Base-by-base conservation (phyloP, 306 rosid species). In the Quercus parvula region DNA sequence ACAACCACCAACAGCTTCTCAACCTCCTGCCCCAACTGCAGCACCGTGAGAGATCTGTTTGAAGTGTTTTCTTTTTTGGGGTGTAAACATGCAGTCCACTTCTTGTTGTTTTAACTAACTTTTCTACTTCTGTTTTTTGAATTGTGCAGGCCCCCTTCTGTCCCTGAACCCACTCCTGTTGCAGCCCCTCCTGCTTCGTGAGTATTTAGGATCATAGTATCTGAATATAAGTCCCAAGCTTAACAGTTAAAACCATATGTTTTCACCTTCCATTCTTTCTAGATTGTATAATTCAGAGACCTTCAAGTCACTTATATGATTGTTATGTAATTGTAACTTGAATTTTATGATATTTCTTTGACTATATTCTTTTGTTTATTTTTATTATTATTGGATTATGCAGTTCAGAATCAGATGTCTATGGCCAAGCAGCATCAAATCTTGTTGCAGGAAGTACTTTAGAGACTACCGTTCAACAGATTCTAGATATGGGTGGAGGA, bases 401-500 rank as follows among this genome's bases (percentile, higher is more conserved):
- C 91, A 91, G 98, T 70, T 78, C 85, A 19, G 93, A 82, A 73
- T 5, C 90, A 6, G 86, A 79, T 78, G 76, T 84, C 64, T 87
- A 89, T 66, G 91, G 88, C 72, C 89, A 84, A 80, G 92, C 92
- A 74, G 93, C 88, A 1, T 91, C 98, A 79, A 87, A 91, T 81
- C 83, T 88, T 81, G 84, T 86, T 28, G 88, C 93, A 19, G 98
- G 97, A 74, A 84, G 77, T 66, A 86, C 73, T 78, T 87, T 91
- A 77, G 98, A 91, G 84, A 69, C 83, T 70, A 83, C 91, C 3
- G 57, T 89, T 80, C 90, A 93, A 70, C 94, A 89, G 72, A 89
- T 93, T 64, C 85, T 93, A 59, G 94, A 88, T 44, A 91, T 93
- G 90, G 98, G 98, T 38, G 98, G 93, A 71, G 98, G 98, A 56